Percentiles rank a stretch among this genome's conserved stretches.
These are phyloP conservation scores for Eudorina sp. DNA, from an alignment of 139 green algal species.

Conservation along the genomic window DNA sequence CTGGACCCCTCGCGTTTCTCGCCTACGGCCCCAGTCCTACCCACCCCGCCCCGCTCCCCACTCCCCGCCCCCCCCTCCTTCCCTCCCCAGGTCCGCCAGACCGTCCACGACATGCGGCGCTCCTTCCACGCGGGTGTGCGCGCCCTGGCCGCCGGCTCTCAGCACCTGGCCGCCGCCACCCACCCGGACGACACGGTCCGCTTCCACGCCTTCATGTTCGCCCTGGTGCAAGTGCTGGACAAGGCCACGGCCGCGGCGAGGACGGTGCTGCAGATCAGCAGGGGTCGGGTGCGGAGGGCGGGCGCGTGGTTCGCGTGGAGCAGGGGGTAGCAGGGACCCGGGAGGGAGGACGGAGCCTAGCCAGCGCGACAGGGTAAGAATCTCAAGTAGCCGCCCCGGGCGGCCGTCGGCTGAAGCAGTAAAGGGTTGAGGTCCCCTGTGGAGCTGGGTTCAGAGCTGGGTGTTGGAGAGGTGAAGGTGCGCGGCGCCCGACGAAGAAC, in stretches of 20 bases:
- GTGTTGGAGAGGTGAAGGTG: too few relatives aligned
- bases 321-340: background rate
- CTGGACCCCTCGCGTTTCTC: too few relatives aligned
- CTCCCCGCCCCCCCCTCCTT: background rate
- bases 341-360: background rate
- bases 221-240: background rate
- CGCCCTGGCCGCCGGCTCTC: background rate
- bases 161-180: background rate
- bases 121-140: slow-evolving; percentile 31
- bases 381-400: too few relatives aligned
- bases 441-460: too few relatives aligned
- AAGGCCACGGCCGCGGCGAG: background rate
- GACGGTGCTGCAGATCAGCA: background rate
- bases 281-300: background rate
- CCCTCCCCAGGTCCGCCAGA: slow-evolving; percentile 1
- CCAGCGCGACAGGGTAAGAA: too few relatives aligned
- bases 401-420: too few relatives aligned
- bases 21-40: too few relatives aligned
- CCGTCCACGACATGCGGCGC: background rate
- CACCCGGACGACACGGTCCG: slow-evolving; percentile 36
- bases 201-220: slow-evolving; percentile 28
- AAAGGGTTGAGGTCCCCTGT: too few relatives aligned
- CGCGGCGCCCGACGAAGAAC: too few relatives aligned
- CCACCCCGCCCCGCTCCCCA: too few relatives aligned
- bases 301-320: slow-evolving; percentile 13